These are phyloP conservation scores for Macroventuria anomochaeta DNA, from an alignment of 2,329 filamentous ascomycete species.

Conservation along the genomic window DNA sequence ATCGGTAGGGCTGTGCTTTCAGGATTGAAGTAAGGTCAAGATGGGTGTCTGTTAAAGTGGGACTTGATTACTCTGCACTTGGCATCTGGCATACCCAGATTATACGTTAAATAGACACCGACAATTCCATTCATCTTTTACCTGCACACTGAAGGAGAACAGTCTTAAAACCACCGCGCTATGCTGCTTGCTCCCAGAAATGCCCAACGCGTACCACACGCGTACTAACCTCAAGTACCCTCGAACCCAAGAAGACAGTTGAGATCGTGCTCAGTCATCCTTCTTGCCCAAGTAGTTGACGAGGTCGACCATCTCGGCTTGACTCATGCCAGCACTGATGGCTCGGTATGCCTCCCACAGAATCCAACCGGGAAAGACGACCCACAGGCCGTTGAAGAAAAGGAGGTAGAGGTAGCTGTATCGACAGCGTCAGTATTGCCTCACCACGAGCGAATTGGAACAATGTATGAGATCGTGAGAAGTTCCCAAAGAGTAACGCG, in stretches of 20 bases:
- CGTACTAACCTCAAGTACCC: too few relatives aligned
- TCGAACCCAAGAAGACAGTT: too few relatives aligned
- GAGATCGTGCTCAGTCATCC: conserved; percentile 20
- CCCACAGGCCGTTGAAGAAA: conserved; percentile 71
- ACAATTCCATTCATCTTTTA: too few relatives aligned
- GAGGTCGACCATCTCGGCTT: conserved; percentile 48
- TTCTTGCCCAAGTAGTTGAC: conserved; percentile 48
- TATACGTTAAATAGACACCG: too few relatives aligned
- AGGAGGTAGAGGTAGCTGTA: conserved; percentile 65
- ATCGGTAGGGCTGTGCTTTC: too few relatives aligned
- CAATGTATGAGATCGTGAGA: neutral
- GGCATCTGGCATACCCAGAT: too few relatives aligned
- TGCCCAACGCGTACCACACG: too few relatives aligned
- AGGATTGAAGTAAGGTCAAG: too few relatives aligned
- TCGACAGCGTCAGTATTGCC: neutral
- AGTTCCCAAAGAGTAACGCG: neutral
- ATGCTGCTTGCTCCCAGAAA: neutral
- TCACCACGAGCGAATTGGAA: neutral
- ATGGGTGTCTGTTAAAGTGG: too few relatives aligned
- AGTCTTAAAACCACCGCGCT: neutral
- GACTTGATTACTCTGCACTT: too few relatives aligned
- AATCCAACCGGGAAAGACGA: conserved; percentile 65
- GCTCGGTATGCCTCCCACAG: conserved; percentile 59
- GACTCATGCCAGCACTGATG: conserved; percentile 48
- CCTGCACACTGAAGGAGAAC: too few relatives aligned